Conservation (phyloP, 331 rosid genomes). For the Malus hybrid region DNA sequence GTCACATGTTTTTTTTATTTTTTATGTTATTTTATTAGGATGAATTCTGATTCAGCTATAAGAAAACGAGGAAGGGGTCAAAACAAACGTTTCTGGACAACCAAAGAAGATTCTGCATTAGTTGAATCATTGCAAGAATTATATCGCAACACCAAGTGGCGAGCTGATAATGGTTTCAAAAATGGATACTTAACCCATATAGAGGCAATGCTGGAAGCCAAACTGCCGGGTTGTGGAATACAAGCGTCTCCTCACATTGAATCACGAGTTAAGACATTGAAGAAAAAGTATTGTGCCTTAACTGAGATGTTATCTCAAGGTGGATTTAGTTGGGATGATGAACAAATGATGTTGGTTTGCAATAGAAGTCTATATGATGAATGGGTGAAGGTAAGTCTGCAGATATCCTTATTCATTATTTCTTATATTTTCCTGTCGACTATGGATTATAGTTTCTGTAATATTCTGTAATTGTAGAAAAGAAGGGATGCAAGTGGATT, state of each 20-base stretch:
- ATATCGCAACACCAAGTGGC: conserved; percentile 5
- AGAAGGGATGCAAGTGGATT: conserved; percentile 9
- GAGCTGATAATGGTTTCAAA: conserved; percentile 9
- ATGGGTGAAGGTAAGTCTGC: conserved; percentile 10
- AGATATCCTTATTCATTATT: background rate
- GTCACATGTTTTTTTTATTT: background rate
- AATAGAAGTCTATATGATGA: conserved; percentile 3
- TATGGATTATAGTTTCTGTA: background rate
- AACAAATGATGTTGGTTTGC: conserved; percentile 13
- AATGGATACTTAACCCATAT: conserved; percentile 11
- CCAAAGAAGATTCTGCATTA: conserved; percentile 11
- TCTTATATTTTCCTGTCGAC: background rate
- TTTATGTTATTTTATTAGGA: conserved; percentile 1
- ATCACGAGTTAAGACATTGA: conserved; percentile 14
- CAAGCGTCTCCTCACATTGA: conserved; percentile 14
- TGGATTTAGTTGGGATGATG: conserved; percentile 6
- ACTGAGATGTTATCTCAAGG: conserved; percentile 1
- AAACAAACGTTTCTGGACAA: conserved; percentile 12
- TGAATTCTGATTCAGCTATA: background rate
- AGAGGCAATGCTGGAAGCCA: conserved; percentile 9
- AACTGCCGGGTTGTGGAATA: conserved; percentile 11
- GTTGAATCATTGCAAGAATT: conserved; percentile 13
- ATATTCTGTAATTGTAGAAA: background rate
- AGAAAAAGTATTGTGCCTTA: conserved; percentile 10
- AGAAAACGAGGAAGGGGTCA: conserved; percentile 13